Conservation (phyloP, 2,329 filamentous ascomycete species). For the Cladosporium sp. region DNA sequence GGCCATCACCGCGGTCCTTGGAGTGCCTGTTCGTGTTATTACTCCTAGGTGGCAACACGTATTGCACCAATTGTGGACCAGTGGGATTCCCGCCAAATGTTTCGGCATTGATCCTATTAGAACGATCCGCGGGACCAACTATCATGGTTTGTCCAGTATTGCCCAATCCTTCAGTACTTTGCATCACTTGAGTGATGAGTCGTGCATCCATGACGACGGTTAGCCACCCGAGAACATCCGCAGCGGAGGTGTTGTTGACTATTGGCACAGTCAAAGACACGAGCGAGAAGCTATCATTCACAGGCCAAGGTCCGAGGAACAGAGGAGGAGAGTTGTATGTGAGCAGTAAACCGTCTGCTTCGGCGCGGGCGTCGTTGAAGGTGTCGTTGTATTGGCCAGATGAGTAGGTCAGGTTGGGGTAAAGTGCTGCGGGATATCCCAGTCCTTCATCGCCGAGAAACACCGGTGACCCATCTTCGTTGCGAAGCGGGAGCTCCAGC, state of each 20-base stretch:
- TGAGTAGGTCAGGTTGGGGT: constrained; percentile 74
- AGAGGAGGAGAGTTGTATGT: constrained; percentile 52
- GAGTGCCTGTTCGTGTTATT: constrained; percentile 33
- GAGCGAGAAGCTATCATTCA: constrained; percentile 73
- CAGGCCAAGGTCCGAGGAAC: constrained; percentile 71
- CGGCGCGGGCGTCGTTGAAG: constrained; percentile 39
- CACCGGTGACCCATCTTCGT: constrained; percentile 58
- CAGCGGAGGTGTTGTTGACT: constrained; percentile 61
- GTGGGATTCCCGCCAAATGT: background rate
- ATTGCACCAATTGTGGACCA: constrained; percentile 26
- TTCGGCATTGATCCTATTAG: constrained; percentile 54
- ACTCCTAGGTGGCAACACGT: constrained; percentile 29
- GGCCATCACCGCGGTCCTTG: constrained; percentile 39
- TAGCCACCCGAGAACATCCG: constrained; percentile 76
- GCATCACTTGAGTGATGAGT: constrained; percentile 62
- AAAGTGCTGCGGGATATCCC: constrained; percentile 73
- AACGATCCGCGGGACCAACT: constrained; percentile 64
- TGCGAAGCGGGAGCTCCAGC: constrained; percentile 63
- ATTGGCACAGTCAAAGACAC: constrained; percentile 81
- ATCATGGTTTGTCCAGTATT: constrained; percentile 69
- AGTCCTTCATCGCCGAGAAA: constrained; percentile 60
- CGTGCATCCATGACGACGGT: constrained; percentile 72
- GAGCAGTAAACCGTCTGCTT: constrained; percentile 39
- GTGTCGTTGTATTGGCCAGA: constrained; percentile 38
- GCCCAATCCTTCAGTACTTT: constrained; percentile 69